A percentile compares a stretch with the other conserved stretches of the same genome.
Conservation (phyloP, 225 moss, liverwort and hornwort genomes). For the Bryum argenteum region DNA sequence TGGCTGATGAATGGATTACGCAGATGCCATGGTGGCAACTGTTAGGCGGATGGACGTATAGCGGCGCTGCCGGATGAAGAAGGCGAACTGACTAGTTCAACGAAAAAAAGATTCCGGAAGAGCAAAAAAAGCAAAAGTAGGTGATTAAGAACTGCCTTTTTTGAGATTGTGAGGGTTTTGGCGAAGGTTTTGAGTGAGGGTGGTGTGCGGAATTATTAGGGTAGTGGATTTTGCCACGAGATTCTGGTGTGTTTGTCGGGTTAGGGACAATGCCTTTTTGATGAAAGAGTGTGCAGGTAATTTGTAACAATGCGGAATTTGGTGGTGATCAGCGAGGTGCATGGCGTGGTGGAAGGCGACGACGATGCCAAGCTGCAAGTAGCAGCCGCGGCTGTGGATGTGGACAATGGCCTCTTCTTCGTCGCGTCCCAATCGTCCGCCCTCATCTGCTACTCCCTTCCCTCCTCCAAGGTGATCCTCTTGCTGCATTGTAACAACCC, state of each 20-base stretch:
- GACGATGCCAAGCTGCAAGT: constrained; percentile 58
- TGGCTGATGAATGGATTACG: constrained; percentile 41
- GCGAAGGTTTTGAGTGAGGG: constrained; percentile 20
- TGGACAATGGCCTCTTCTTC: constrained; percentile 53
- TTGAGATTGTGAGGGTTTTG: constrained; percentile 26
- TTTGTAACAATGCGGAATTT: constrained; percentile 58
- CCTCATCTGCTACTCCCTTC: constrained; percentile 53
- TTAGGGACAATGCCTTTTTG: constrained; percentile 19
- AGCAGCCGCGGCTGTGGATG: constrained; percentile 55
- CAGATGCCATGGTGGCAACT: constrained; percentile 40
- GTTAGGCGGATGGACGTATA: constrained; percentile 11
- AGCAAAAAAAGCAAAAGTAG: constrained; percentile 2
- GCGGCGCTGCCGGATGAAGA: background rate
- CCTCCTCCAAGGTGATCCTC: constrained; percentile 49
- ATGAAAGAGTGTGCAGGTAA: constrained; percentile 8
- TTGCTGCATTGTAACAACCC: background rate
- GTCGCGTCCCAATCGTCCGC: constrained; percentile 49
- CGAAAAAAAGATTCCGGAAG: constrained; percentile 1
- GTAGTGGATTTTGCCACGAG: background rate
- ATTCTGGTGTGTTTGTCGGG: background rate
- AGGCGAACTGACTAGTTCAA: background rate
- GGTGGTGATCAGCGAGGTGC: constrained; percentile 59
- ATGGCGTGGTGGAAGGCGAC: constrained; percentile 46
- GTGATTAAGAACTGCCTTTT: background rate
- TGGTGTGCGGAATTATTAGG: constrained; percentile 31